Evolutionary conservation across 108 stramenopile species (phyloP), one percentile per base, ranked within the genome.

Genomic region (Nitzschia palea): DNA sequence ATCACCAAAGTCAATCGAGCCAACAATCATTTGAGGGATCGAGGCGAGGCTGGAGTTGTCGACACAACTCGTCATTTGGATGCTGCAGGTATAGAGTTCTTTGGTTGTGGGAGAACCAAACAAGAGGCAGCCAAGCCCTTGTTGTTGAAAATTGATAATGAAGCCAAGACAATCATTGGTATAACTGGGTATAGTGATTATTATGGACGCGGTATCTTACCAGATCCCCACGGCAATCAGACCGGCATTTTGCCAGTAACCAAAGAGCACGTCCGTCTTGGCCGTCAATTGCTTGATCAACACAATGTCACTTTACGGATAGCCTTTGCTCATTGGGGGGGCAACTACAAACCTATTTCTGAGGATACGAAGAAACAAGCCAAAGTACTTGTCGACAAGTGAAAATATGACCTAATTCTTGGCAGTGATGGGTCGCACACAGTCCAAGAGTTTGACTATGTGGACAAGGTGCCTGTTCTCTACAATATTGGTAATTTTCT

Each of bases 401-500:
- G 47, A 4, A 18, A 18, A 8, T 48, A 48, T 18, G 15, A 48
- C n/a, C 22, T 48, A 20, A 48, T 48, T 18, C 22, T 48, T 12
- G 47, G 47, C 15, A 48, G 47, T 20, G 47, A 48, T 48, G 47
- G 47, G 4, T 48, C 47, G 9, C 47, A 56, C 30, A 56, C 55
- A 12, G 33, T 56, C 23, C 55, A 56, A 30, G 47, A 10, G 15
- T 8, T 4, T 18, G 18, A 10, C 18, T 8, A 10, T 18, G 47
- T 5, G 15, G 47, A 10, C n/a, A 20, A 48, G 4, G 47, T 20
- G 15, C 18, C 47, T 18, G 55, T 56, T 5, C 6, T 56, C 8
- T 56, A 56, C 55, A 56, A 56, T 22, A 56, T 56, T 56, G 55
- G 55, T 8, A 56, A 56, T 56, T 56, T 56, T 56, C 15, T 56